A percentile compares a stretch with the other conserved stretches of the same genome.
Evolutionary conservation across 1,284 basidiomycete genomes (phyloP).

Genomic region (Papiliotrema laurentii): DNA sequence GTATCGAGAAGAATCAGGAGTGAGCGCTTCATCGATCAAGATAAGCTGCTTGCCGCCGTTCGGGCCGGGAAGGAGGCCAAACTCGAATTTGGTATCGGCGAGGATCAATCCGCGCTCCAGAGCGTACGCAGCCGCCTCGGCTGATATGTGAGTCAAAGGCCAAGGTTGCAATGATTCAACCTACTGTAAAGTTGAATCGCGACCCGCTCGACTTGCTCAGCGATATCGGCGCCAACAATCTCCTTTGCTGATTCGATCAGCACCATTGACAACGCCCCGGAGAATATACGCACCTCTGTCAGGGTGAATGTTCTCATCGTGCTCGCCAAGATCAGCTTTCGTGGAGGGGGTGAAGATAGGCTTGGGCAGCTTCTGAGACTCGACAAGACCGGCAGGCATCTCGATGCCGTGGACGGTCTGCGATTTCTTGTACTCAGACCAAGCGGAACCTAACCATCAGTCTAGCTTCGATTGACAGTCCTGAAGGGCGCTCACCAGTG

Average conservation of each 20-base stretch:
- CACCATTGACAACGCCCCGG: background rate
- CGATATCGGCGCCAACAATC: slow-evolving; percentile 47
- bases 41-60: slow-evolving; percentile 57
- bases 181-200: slow-evolving; percentile 47
- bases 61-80: slow-evolving; percentile 58
- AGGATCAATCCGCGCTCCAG: slow-evolving; percentile 81
- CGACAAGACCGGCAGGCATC: slow-evolving; percentile 71
- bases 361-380: slow-evolving; percentile 74
- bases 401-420: slow-evolving; percentile 85
- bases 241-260: slow-evolving; percentile 42
- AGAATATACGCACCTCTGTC: slow-evolving; percentile 59
- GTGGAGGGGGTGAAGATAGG: slow-evolving; percentile 96
- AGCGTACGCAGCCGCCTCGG: slow-evolving; percentile 72
- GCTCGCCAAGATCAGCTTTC: slow-evolving; percentile 89
- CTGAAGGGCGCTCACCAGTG: slow-evolving; percentile 59
- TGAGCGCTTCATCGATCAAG: slow-evolving; percentile 92
- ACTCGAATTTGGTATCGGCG: slow-evolving; percentile 92
- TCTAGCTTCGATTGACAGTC: background rate
- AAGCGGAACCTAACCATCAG: slow-evolving; percentile 72
- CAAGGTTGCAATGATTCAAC: slow-evolving; percentile 4
- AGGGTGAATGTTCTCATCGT: slow-evolving; percentile 98
- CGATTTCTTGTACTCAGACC: slow-evolving; percentile 84
- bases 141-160: slow-evolving; percentile 12
- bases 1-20: slow-evolving; percentile 95
- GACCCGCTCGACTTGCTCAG: slow-evolving; percentile 44